Conservation (phyloP, 2,329 filamentous ascomycete genomes). For the Diaporthe amygdali region DNA sequence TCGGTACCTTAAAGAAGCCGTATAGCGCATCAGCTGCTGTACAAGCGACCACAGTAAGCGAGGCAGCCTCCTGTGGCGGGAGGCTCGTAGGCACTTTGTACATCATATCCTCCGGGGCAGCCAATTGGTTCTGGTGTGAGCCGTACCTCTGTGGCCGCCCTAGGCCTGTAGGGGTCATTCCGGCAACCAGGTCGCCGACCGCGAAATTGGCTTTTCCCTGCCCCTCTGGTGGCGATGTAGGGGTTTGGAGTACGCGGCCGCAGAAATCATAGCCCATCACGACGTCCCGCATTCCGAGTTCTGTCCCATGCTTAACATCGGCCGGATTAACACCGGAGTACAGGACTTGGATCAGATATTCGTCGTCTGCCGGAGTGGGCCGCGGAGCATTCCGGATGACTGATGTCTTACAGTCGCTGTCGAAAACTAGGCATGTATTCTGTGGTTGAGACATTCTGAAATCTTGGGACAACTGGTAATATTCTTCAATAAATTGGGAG, state of each 20-base stretch:
- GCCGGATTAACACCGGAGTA: conserved; percentile 26
- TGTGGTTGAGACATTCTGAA: background rate
- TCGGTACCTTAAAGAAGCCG: background rate
- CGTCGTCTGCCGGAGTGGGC: background rate
- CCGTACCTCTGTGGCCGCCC: background rate
- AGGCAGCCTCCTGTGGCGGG: background rate
- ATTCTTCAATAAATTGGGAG: background rate
- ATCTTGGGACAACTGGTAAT: background rate
- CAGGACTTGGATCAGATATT: conserved; percentile 19
- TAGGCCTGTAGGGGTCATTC: background rate
- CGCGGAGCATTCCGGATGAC: background rate
- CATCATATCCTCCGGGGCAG: background rate
- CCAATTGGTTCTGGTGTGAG: background rate
- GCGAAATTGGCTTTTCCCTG: background rate
- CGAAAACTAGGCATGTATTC: background rate
- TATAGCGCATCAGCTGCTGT: background rate
- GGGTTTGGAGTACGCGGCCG: background rate
- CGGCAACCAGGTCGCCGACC: background rate
- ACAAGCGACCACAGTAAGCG: background rate
- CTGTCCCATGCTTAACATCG: conserved; percentile 19
- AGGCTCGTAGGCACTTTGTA: background rate
- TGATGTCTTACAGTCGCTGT: background rate
- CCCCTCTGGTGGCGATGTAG: background rate
- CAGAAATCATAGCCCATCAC: conserved; percentile 26
- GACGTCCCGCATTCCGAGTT: conserved; percentile 14